phyloP scores from a whole-genome alignment of 441 rosid genomes.

The Macaranga tanarius region DNA sequence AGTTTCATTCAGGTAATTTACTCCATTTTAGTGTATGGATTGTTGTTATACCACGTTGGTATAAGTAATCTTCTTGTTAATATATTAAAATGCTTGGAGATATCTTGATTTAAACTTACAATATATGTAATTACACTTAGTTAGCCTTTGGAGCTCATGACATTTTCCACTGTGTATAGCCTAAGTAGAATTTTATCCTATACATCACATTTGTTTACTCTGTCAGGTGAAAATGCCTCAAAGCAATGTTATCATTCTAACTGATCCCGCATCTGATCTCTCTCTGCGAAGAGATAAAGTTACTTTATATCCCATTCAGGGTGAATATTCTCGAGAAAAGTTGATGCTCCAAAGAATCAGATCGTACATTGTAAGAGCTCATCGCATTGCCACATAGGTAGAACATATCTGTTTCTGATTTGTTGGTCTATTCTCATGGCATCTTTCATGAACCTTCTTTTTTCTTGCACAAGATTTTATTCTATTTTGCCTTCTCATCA shows the following conservation, averaged over 20 bases:
- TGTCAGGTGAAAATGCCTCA: conserved; percentile 70
- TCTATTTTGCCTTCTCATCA: not conserved
- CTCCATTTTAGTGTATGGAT: not conserved
- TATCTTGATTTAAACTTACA: not conserved
- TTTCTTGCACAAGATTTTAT: not conserved
- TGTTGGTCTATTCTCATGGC: conserved; percentile 9
- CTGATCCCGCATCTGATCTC: conserved; percentile 88
- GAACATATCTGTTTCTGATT: conserved; percentile 27
- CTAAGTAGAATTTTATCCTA: no score
- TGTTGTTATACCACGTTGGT: not conserved
- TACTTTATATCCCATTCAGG: conserved; percentile 58
- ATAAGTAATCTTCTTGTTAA: no score
- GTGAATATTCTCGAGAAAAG: conserved; percentile 81
- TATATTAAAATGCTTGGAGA: not conserved
- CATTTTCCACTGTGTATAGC: not conserved
- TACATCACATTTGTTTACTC: no score
- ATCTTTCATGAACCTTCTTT: conserved; percentile 7
- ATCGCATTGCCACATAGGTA: conserved; percentile 55
- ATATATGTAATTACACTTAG: not conserved
- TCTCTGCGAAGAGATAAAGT: conserved; percentile 49
- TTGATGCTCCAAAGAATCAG: conserved; percentile 98
- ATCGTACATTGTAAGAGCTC: conserved; percentile 96
- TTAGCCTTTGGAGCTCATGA: not conserved
- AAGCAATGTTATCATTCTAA: conserved; percentile 65
- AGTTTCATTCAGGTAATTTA: conserved; percentile 66